A percentile compares a stretch with the other conserved stretches of the same genome.
These are phyloP conservation scores for Candida sp. DNA, from an alignment of 1,139 yeast genomes.

Conservation along the genomic window DNA sequence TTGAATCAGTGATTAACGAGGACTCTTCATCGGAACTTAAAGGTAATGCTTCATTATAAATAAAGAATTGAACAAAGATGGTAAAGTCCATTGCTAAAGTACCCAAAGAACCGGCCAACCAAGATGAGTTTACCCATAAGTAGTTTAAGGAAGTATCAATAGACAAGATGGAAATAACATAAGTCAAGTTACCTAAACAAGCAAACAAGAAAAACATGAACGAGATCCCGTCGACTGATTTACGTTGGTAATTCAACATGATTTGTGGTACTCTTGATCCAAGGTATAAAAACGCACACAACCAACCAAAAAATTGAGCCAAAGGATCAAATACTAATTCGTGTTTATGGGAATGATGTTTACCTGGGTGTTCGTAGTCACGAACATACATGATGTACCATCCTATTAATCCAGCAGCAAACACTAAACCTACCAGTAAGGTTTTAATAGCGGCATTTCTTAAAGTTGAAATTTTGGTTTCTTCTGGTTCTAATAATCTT, in stretches of 20 bases:
- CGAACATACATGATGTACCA: conserved; percentile 69
- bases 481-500: conserved; percentile 1
- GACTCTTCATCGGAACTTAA: conserved; percentile 8
- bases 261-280: conserved; percentile 93
- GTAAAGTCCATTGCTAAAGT: conserved; percentile 80
- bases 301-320: conserved; percentile 91
- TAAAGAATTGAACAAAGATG: conserved; percentile 83
- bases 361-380: conserved; percentile 21
- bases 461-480: conserved; percentile 6
- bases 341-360: conserved; percentile 28
- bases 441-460: conserved; percentile 44
- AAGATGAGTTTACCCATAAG: conserved; percentile 76
- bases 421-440: conserved; percentile 65
- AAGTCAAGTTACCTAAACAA: conserved; percentile 86
- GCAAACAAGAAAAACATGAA: conserved; percentile 92
- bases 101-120: conserved; percentile 93
- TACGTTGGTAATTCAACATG: conserved; percentile 72
- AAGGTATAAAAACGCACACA: conserved; percentile 80
- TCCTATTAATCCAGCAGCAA: conserved; percentile 78
- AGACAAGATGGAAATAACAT: conserved; percentile 77
- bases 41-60: conserved; percentile 50
- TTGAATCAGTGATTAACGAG: conserved; percentile 4
- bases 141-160: conserved; percentile 71
- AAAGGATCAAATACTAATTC: conserved; percentile 60
- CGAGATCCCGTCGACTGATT: conserved; percentile 91